Conservation (phyloP, 2,329 filamentous ascomycete genomes). For the Talaromyces marneffei region DNA sequence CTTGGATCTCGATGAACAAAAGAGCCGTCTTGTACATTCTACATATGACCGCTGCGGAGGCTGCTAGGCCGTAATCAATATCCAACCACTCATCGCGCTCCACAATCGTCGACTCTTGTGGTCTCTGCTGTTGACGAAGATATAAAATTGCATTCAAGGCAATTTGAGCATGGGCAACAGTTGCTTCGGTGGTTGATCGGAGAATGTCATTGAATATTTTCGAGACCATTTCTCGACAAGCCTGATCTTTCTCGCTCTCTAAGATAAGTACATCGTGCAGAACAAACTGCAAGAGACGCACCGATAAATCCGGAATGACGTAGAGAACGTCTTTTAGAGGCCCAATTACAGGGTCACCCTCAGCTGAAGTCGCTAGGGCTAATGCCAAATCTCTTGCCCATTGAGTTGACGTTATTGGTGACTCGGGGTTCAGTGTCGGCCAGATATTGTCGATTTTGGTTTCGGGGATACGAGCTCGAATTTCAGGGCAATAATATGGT, state of each 20-base stretch:
- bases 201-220: slow-evolving; percentile 61
- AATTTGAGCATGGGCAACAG: slow-evolving; percentile 61
- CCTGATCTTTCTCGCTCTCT: slow-evolving; percentile 58
- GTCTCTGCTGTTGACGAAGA: slow-evolving; percentile 71
- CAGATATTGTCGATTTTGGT: not conserved
- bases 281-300: slow-evolving; percentile 72
- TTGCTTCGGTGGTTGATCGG: slow-evolving; percentile 33
- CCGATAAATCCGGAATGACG: slow-evolving; percentile 63
- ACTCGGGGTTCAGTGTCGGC: slow-evolving; percentile 17
- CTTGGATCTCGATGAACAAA: slow-evolving; percentile 70
- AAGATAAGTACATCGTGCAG: slow-evolving; percentile 72
- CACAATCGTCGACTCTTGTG: slow-evolving; percentile 69
- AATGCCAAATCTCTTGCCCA: slow-evolving; percentile 33
- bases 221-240: slow-evolving; percentile 59
- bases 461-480: slow-evolving; percentile 21
- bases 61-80: slow-evolving; percentile 65
- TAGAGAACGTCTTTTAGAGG: slow-evolving; percentile 62
- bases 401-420: slow-evolving; percentile 21
- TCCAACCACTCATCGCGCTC: slow-evolving; percentile 82
- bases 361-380: slow-evolving; percentile 54
- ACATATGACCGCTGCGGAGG: slow-evolving; percentile 67
- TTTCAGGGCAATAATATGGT: slow-evolving; percentile 35
- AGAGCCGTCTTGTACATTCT: slow-evolving; percentile 83
- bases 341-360: slow-evolving; percentile 62
- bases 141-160: slow-evolving; percentile 78